These are phyloP conservation scores for Chaetomium olivaceum DNA, from an alignment of 2,329 filamentous ascomycete genomes.

Conservation along the genomic window DNA sequence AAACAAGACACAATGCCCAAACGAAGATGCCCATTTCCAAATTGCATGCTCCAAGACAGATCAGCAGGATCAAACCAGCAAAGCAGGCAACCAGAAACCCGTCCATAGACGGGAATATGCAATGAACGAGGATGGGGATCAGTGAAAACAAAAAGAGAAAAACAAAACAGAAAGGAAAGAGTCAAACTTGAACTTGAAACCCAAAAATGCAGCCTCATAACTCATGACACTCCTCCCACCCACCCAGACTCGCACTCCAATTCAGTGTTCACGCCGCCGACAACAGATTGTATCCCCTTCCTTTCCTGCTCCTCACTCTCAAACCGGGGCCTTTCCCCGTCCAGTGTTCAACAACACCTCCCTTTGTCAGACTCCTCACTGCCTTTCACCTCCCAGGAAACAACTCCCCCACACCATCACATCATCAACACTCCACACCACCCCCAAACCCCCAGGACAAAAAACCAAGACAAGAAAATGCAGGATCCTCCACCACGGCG, in stretches of 20 bases:
- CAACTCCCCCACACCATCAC: not conserved
- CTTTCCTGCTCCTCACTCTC: slow-evolving; percentile 33
- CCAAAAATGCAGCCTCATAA: slow-evolving; percentile 16
- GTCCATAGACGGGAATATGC: not conserved
- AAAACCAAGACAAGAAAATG: not conserved
- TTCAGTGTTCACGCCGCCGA: not conserved
- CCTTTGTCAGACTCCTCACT: not conserved
- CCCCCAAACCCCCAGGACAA: not conserved
- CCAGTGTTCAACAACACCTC: not conserved
- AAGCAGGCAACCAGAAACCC: not conserved
- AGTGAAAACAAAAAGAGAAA: not conserved
- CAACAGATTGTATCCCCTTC: not conserved
- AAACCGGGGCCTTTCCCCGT: not conserved
- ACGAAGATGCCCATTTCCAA: slow-evolving; percentile 11
- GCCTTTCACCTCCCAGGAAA: not conserved
- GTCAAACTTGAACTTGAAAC: not conserved
- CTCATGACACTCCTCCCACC: slow-evolving; percentile 1
- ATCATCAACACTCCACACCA: not conserved
- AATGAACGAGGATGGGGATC: not conserved
- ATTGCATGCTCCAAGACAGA: slow-evolving; percentile 1
- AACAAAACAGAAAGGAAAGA: not conserved
- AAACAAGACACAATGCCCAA: slow-evolving; percentile 2
- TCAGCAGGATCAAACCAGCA: not conserved
- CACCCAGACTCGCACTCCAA: not conserved
- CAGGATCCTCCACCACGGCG: not conserved